A percentile compares a stretch with the other conserved stretches of the same genome.
These are phyloP conservation scores for Achaetomiella virescens DNA, from an alignment of 495 filamentous ascomycete species.

Conservation along the genomic window DNA sequence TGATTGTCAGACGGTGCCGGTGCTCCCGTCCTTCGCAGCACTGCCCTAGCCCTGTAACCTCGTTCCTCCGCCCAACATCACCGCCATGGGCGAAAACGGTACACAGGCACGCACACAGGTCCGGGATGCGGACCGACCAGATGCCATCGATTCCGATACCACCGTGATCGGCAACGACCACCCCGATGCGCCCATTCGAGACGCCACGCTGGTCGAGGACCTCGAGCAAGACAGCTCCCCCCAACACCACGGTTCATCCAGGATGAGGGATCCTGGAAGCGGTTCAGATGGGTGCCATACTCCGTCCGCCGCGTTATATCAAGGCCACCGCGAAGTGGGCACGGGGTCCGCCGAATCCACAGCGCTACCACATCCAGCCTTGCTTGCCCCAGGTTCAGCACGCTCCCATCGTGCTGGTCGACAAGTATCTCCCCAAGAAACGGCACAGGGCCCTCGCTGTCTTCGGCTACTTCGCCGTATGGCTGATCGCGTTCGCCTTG, in stretches of 20 bases:
- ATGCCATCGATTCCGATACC: conserved; percentile 4
- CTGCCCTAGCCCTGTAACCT: too few relatives aligned
- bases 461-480: conserved; percentile 56
- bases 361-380: conserved; percentile 58
- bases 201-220: conserved; percentile 11
- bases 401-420: conserved; percentile 57
- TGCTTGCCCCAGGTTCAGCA: conserved; percentile 64
- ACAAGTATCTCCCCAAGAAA: conserved; percentile 56
- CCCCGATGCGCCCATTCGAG: conserved; percentile 29
- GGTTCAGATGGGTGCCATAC: conserved; percentile 45
- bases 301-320: conserved; percentile 34
- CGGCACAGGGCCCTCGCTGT: conserved; percentile 54
- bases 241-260: conserved; percentile 37
- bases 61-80: too few relatives aligned
- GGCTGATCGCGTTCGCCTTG: conserved; percentile 66
- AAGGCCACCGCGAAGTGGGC: conserved; percentile 54
- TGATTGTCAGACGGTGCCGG: neutral
- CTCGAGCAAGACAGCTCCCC: conserved; percentile 27
- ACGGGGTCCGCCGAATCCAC: conserved; percentile 62
- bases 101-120: neutral
- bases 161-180: conserved; percentile 21
- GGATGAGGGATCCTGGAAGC: conserved; percentile 32
- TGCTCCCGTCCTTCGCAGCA: neutral
- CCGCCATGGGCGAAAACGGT: conserved; percentile 10
- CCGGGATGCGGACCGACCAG: conserved; percentile 1